Evolutionary conservation across 2,329 filamentous ascomycete species (phyloP), one percentile per base, ranked within the genome.

Genomic region (Hymenoscyphus fraxineus): DNA sequence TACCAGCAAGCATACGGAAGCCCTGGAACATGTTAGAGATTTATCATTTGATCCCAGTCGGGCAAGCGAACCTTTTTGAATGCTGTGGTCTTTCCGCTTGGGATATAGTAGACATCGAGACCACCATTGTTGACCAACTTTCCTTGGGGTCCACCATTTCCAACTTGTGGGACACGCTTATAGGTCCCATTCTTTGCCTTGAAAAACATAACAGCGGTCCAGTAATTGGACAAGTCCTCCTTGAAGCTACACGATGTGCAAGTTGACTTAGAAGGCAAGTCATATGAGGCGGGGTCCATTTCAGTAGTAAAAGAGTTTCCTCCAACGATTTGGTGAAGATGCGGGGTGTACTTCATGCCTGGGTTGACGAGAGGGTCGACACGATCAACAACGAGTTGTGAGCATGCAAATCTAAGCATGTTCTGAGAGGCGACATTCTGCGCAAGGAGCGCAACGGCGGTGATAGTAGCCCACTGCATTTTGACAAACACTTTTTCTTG

Each of bases 81-180:
- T 27, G 82, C 88, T 3, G 67, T 68, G 7, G 58, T 59, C 62
- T 65, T 68, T 39, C 65, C 65, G 39, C 62, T 68, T 6, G 65
- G 65, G 22, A 68, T 68, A 38, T 70, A 70, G 58, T 71, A 70
- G 9, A 70, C 65, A 51, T 68, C 65, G 31, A 68, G 59, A 54
- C 67, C 67, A 60, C 65, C 67, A 19, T 68, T 68, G 54, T 68
- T 68, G 9, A 64, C 40, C 40, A 68, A 51, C 22, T 64, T 51
- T 44, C 67, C 65, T 64, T 68, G 67, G 10, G 67, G 67, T 60
- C 65, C 67, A 58, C 67, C 67, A 60, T 68, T 64, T 60, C 68
- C 64, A 60, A 88, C 83, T 75, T 94, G 87, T 1, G 82, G 77
- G 54, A 96, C 90, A 64, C 89, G 77, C 72, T 90, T 85, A 72